Base-by-base conservation (phyloP, 2,329 filamentous ascomycete species). In the Dactylellina cionopaga region DNA sequence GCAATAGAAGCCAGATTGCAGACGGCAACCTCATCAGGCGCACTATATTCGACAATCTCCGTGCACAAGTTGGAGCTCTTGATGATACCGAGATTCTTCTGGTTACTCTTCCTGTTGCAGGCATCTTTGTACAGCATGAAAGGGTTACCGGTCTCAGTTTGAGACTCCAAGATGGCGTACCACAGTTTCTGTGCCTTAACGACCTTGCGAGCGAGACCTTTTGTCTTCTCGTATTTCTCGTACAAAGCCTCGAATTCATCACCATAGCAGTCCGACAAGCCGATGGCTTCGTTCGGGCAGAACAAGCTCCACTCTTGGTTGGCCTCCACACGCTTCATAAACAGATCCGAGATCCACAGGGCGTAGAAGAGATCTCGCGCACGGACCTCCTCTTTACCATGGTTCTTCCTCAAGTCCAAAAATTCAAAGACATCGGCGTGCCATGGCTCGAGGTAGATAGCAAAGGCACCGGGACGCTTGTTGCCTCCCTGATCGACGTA, bases 91-190 rank as follows among this genome's bases (percentile, higher is more conserved):
- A 99, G 86, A 83, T 99, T 99, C 90, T 99, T 98, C 85, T 99
- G 95, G 87, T 99, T 99, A 86, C 93, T 97, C 90, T 99, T 99
- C 81, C 89, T 89, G 88, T 99, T 99, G 88, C 91, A 94, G 79
- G 89, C 87, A 83, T 99, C 95, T 86, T 99, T 99, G 89, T 99
- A 99, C 72, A 98, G 89, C 92, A 99, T 99, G 84, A 96, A 99
- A 51, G 95, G 95, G 83, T 96, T 98, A 77, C 95, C 95, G 46
- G 95, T 99, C 88, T 99, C 95, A 31, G 94, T 98, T 84, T 99
- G 95, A 52, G 95, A 92, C 84, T 99, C 95, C 49, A 99, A 87
- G 76, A 99, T 96, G 76, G 94, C 92, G 80, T 98, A 98, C 95
- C 95, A 99, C 68, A 99, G 89, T 87, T 99, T 99, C 86, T 99